Evolutionary conservation across 805 yeast genomes (phyloP), one percentile per base, ranked within the genome.

Genomic region (Cyberlindnera suaveolens): DNA sequence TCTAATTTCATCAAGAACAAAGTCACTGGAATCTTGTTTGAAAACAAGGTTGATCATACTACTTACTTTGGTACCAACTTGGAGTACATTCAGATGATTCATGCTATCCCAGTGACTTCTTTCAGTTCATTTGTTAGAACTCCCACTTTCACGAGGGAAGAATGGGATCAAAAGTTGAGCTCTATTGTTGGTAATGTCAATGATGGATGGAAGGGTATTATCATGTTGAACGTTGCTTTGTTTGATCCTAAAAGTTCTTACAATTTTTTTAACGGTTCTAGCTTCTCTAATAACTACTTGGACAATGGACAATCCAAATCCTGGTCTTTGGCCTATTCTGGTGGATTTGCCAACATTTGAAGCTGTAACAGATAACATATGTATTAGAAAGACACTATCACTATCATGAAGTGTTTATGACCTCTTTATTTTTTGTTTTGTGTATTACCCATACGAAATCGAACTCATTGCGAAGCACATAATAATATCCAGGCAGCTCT

Each of bases 251-350:
- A 60, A 31, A 44, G 72, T 1, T 71, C 95, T 0, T 87, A 79
- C 57, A 50, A 64, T 3, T 88, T 77, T 63, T 87, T 86, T 59
- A 58, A 80, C 1, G 58, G 75, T 30, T 52, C 67, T 6, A 66
- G 65, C 43, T 89, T 86, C 72, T 58, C 68, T 36, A 65, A 67
- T n/a, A 54, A 61, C 4, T 74, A 72, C 50, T 74, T 90, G 38
- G 97, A 90, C 56, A 77, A 77, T 44, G 97, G 97, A 3, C 91
- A 88, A 72, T 80, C 91, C 23, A 67, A 80, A 48, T 83, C 96
- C 0, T 89, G 96, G 95, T 81, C 90, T 11, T 67, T 89, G 49
- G 80, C 95, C 0, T 85, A 76, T 51, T 71, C 86, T 37, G 96
- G 82, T 31, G 62, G 60, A 2, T 57, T 57, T 41, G 50, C 57